A percentile compares a stretch with the other conserved stretches of the same genome.
These are phyloP conservation scores for Gamsiella multidivaricata DNA, from an alignment of 192 early-diverging fungal species.

Conservation along the genomic window DNA sequence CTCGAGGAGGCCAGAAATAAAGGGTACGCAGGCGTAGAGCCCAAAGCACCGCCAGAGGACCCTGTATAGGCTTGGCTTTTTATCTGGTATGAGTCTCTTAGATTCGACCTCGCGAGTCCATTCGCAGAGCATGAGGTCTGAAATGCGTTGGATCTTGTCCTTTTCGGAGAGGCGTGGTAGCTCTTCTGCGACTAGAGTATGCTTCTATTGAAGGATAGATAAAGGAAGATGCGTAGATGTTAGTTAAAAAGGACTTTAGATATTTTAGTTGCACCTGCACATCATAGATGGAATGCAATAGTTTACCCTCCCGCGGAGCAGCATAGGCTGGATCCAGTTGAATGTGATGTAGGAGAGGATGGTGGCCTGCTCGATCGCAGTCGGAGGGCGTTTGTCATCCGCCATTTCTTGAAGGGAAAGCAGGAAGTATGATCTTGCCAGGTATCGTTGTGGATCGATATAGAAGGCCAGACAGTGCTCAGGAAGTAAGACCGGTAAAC, in stretches of 20 bases:
- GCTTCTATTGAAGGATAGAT: conserved; percentile 8
- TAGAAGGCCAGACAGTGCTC: too few species aligned
- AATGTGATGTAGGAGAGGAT: conserved; percentile 48
- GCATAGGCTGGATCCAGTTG: conserved; percentile 49
- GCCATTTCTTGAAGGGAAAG: conserved; percentile 24
- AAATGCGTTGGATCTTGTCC: conserved; percentile 39
- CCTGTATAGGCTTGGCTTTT: conserved; percentile 30
- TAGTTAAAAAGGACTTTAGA: background rate
- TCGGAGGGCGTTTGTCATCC: conserved; percentile 31
- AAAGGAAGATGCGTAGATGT: too few species aligned
- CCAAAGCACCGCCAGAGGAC: conserved; percentile 49
- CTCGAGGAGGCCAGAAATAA: conserved; percentile 40
- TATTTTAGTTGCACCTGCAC: background rate
- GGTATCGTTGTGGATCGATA: too few species aligned
- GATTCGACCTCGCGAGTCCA: conserved; percentile 45
- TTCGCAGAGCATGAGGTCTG: conserved; percentile 28
- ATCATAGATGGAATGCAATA: background rate
- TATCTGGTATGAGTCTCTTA: conserved; percentile 15
- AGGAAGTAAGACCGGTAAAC: too few species aligned
- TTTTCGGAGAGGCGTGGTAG: conserved; percentile 37
- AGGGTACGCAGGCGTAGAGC: conserved; percentile 31
- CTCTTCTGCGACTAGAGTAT: conserved; percentile 38
- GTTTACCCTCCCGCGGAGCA: conserved; percentile 49
- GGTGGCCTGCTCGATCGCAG: conserved; percentile 30
- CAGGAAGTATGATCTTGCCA: too few species aligned